Percentiles rank a stretch among this genome's conserved stretches.
Evolutionary conservation across 164 flowering plant genomes (phyloP).

Genomic region (Stephania cephalantha): DNA sequence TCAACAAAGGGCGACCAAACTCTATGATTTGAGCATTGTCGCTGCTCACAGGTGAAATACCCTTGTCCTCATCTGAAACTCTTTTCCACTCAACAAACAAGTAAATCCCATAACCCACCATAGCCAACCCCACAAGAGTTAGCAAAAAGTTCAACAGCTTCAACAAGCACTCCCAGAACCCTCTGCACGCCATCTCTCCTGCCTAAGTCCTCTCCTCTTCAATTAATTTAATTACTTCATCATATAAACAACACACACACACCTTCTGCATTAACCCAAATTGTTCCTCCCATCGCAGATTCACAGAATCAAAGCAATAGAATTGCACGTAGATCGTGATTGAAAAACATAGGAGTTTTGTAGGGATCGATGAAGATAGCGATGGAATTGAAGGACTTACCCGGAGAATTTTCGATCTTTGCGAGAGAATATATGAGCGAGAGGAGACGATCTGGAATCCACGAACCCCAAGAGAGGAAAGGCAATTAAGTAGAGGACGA

Average conservation of each 20-base stretch:
- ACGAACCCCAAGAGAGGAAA: background rate
- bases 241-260: background rate
- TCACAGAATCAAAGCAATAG: background rate
- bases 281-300: background rate
- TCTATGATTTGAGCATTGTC: slow-evolving; percentile 24
- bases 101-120: slow-evolving; percentile 94
- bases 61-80: slow-evolving; percentile 1
- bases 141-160: slow-evolving; percentile 80
- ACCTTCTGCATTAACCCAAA: background rate
- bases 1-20: slow-evolving; percentile 80
- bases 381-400: background rate
- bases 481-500: background rate
- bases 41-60: slow-evolving; percentile 18
- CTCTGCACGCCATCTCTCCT: slow-evolving; percentile 66
- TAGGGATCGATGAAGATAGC: background rate
- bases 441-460: background rate
- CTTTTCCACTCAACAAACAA: slow-evolving; percentile 58
- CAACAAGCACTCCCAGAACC: slow-evolving; percentile 71
- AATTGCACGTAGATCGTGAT: background rate
- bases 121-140: slow-evolving; percentile 70
- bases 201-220: background rate
- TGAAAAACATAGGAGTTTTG: background rate
- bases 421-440: too few relatives aligned
- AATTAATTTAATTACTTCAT: slow-evolving; percentile 5
- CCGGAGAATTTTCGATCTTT: background rate